phyloP scores from a whole-genome alignment of 2,329 filamentous ascomycete species.

The Colletotrichum sp. region DNA sequence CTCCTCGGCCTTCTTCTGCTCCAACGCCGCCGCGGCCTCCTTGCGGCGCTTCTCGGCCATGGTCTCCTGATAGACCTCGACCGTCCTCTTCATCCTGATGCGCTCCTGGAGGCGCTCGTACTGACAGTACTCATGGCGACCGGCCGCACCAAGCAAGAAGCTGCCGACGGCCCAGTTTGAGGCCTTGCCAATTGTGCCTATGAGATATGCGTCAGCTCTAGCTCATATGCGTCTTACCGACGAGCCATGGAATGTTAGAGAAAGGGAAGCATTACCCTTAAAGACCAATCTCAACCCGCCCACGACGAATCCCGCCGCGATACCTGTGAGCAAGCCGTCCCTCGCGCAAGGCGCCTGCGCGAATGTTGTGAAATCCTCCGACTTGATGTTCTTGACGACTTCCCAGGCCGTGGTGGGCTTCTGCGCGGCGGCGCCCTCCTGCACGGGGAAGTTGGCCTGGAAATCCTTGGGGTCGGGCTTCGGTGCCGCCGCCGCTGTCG shows the following conservation, averaged over 20 bases:
- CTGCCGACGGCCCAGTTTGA: slow-evolving; percentile 86
- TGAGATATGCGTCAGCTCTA: neutral
- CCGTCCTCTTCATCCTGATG: slow-evolving; percentile 82
- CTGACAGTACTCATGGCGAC: slow-evolving; percentile 85
- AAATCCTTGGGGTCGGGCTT: slow-evolving; percentile 20
- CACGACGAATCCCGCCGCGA: slow-evolving; percentile 77
- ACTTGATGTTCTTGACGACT: slow-evolving; percentile 70
- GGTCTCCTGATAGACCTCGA: slow-evolving; percentile 65
- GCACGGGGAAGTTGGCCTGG: slow-evolving; percentile 23
- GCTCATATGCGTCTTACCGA: neutral
- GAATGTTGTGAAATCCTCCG: slow-evolving; percentile 72
- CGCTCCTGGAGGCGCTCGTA: slow-evolving; percentile 75
- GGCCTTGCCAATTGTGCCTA: slow-evolving; percentile 58
- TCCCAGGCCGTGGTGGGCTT: slow-evolving; percentile 51
- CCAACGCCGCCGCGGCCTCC: slow-evolving; percentile 44
- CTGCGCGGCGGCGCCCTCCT: slow-evolving; percentile 17
- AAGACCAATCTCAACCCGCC: slow-evolving; percentile 78
- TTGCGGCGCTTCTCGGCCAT: slow-evolving; percentile 43
- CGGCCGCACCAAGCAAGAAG: slow-evolving; percentile 73
- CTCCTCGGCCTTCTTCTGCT: slow-evolving; percentile 34
- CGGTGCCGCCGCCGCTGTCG: neutral
- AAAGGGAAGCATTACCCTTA: slow-evolving; percentile 62
- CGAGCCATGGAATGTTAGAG: accelerated
- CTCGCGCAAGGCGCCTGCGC: slow-evolving; percentile 85
- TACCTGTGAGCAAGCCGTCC: slow-evolving; percentile 82